Conservation (phyloP, 345 rosid species). For the Pistacia vera region DNA sequence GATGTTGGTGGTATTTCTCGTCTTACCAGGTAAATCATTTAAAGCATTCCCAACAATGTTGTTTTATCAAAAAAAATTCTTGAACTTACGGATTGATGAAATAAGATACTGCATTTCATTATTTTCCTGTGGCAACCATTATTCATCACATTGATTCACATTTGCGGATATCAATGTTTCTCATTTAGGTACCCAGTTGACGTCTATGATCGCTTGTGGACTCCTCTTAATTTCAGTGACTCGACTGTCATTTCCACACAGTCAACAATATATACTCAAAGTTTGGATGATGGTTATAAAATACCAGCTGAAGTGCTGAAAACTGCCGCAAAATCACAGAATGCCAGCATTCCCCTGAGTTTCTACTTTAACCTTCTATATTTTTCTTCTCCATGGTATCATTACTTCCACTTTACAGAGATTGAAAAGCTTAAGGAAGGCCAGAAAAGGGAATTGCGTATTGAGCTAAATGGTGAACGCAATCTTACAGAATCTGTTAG, state of each 20-base stretch:
- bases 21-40: not conserved
- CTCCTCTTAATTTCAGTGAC: not conserved
- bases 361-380: not conserved
- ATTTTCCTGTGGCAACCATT: no score
- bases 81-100: not conserved
- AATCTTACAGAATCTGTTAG: not conserved
- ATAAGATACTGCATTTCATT: not conserved
- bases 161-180: not conserved
- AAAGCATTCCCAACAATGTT: not conserved
- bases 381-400: not conserved
- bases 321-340: not conserved
- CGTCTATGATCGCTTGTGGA: conserved; percentile 23
- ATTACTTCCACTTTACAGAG: not conserved
- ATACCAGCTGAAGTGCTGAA: conserved; percentile 4
- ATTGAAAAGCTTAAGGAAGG: no score
- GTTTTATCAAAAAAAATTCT: not conserved
- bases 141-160: not conserved
- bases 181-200: conserved; percentile 23
- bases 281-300: not conserved
- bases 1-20: conserved; percentile 8
- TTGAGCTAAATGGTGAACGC: not conserved
- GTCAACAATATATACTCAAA: not conserved
- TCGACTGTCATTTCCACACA: not conserved
- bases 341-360: conserved; percentile 5
- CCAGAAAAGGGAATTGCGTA: not conserved